phyloP scores from a whole-genome alignment of 1,284 basidiomycete species.

The Ustilago trichophora region DNA sequence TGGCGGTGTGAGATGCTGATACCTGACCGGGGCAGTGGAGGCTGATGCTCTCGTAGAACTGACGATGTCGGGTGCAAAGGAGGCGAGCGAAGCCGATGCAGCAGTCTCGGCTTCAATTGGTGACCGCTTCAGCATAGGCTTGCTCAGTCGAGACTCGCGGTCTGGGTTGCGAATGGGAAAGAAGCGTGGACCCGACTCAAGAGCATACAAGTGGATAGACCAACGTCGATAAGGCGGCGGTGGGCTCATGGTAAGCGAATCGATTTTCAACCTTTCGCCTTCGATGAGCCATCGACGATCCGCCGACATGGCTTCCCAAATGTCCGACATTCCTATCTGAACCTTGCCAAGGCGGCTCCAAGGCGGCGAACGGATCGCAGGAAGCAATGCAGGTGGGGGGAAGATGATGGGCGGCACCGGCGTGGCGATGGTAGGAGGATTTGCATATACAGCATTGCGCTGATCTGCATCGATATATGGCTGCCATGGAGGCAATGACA shows the following conservation, averaged over 20 bases:
- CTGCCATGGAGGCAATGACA: conserved; percentile 8
- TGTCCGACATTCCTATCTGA: conserved; percentile 25
- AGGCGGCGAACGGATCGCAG: conserved; percentile 27
- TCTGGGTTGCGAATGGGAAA: conserved; percentile 21
- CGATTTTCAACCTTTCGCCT: conserved; percentile 28
- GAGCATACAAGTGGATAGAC: conserved; percentile 25
- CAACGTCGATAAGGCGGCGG: conserved; percentile 46
- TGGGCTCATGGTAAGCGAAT: conserved; percentile 42
- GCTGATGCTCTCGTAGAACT: neutral
- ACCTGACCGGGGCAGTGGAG: conserved; percentile 3
- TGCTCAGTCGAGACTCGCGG: conserved; percentile 7
- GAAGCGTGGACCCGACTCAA: conserved; percentile 17
- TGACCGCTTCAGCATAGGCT: neutral
- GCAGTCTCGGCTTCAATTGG: neutral
- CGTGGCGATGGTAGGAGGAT: conserved; percentile 8
- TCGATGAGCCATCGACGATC: conserved; percentile 23
- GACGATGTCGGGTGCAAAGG: neutral
- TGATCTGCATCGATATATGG: conserved; percentile 19
- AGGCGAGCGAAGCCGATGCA: conserved; percentile 6
- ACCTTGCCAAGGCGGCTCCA: conserved; percentile 17
- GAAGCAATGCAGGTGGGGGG: conserved; percentile 44
- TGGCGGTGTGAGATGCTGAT: conserved; percentile 20
- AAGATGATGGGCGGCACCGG: conserved; percentile 38
- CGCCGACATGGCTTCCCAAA: conserved; percentile 19
- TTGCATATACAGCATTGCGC: conserved; percentile 15